phyloP scores from a whole-genome alignment of 2,329 filamentous ascomycete species.

The Diaporthe humulicola region DNA sequence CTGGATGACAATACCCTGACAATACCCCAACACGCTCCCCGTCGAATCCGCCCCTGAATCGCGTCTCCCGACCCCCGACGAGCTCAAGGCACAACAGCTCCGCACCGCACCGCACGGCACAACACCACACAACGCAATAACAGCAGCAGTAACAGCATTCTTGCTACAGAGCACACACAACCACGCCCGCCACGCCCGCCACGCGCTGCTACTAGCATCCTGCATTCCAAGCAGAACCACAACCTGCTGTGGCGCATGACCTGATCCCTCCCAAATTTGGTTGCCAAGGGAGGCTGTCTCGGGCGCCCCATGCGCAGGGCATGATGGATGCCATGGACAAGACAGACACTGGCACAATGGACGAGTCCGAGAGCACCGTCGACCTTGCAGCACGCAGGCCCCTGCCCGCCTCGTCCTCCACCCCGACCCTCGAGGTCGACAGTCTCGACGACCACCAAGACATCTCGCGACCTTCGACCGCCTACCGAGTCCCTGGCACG shows the following conservation, averaged over 20 bases:
- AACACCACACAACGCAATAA: neutral
- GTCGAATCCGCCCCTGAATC: conserved; percentile 26
- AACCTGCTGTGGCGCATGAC: conserved; percentile 12
- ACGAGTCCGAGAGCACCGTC: conserved; percentile 27
- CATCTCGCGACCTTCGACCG: conserved; percentile 36
- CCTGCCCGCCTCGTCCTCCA: conserved; percentile 35
- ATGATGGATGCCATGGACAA: conserved; percentile 18
- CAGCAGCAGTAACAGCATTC: conserved; percentile 8
- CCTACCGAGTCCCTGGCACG: conserved; percentile 29
- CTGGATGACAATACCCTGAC: conserved; percentile 10
- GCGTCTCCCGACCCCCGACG: conserved; percentile 7
- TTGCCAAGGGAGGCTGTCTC: conserved; percentile 33
- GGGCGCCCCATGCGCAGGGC: conserved; percentile 24
- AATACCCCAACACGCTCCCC: conserved; percentile 23
- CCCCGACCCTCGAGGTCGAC: conserved; percentile 27
- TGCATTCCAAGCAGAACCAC: conserved; percentile 3
- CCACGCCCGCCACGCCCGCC: neutral
- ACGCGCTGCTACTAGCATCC: neutral
- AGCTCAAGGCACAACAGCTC: neutral
- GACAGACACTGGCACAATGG: conserved; percentile 29
- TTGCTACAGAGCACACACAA: neutral
- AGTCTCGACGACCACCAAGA: conserved; percentile 12
- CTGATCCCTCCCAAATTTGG: conserved; percentile 7
- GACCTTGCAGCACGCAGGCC: conserved; percentile 35
- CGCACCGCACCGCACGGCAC: neutral